These are phyloP conservation scores for Apophysomyces variabilis DNA, from an alignment of 371 early-diverging fungal species.

Conservation along the genomic window DNA sequence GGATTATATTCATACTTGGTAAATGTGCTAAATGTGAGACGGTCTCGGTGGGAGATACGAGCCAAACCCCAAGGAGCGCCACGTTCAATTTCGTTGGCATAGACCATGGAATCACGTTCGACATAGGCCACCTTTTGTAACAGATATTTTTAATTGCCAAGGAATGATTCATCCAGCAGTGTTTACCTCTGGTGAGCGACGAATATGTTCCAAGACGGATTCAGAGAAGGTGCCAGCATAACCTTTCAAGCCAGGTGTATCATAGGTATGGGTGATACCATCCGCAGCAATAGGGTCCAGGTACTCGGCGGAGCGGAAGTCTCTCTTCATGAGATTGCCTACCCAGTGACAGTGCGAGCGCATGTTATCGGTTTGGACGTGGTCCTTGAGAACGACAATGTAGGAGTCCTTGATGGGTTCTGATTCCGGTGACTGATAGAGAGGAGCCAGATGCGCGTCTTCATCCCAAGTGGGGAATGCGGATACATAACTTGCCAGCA, in stretches of 20 bases:
- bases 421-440: slow-evolving; percentile 64
- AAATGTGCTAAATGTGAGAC: slow-evolving; percentile 67
- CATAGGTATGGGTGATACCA: slow-evolving; percentile 78
- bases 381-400: slow-evolving; percentile 83
- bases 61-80: slow-evolving; percentile 92
- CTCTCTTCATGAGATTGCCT: slow-evolving; percentile 19
- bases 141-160: background rate
- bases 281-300: slow-evolving; percentile 31
- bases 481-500: slow-evolving; percentile 17
- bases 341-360: slow-evolving; percentile 42
- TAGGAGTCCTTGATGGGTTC: slow-evolving; percentile 78
- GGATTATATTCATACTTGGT: slow-evolving; percentile 78
- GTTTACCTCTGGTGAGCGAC: slow-evolving; percentile 56
- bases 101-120: slow-evolving; percentile 86
- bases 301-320: slow-evolving; percentile 14
- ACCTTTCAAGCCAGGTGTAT: slow-evolving; percentile 73
- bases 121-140: slow-evolving; percentile 73
- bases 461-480: slow-evolving; percentile 19
- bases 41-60: slow-evolving; percentile 81
- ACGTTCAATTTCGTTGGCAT: slow-evolving; percentile 70
- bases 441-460: slow-evolving; percentile 56
- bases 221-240: slow-evolving; percentile 81
- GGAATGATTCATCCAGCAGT: background rate
- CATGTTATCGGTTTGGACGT: slow-evolving; percentile 35
- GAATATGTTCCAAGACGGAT: slow-evolving; percentile 70